phyloP scores from a whole-genome alignment of 495 filamentous ascomycete genomes.

The Melanomma pulvis-pyrius region DNA sequence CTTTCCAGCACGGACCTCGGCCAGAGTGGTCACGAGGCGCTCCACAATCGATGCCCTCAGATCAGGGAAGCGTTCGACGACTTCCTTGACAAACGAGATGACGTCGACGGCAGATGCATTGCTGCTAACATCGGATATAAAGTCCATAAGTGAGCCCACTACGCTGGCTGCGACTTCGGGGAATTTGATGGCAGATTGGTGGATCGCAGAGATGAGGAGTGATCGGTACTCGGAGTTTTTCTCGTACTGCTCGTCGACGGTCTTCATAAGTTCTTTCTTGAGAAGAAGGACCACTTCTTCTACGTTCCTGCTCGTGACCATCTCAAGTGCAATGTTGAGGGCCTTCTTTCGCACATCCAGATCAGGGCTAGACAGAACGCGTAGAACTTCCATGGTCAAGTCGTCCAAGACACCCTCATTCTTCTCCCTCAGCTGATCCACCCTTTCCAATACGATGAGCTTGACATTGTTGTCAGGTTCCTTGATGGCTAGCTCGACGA shows the following conservation, averaged over 20 bases:
- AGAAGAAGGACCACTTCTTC: slow-evolving; percentile 95
- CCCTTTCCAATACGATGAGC: slow-evolving; percentile 93
- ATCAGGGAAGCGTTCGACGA: slow-evolving; percentile 96
- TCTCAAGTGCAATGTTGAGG: slow-evolving; percentile 86
- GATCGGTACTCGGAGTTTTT: slow-evolving; percentile 97
- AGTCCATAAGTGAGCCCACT: slow-evolving; percentile 98
- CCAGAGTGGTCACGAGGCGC: slow-evolving; percentile 85
- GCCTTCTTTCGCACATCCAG: slow-evolving; percentile 95
- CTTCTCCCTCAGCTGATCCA: slow-evolving; percentile 85
- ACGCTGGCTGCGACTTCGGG: slow-evolving; percentile 97
- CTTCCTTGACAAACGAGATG: slow-evolving; percentile 97
- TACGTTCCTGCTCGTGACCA: slow-evolving; percentile 98
- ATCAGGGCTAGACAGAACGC: slow-evolving; percentile 94
- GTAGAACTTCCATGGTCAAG: slow-evolving; percentile 95
- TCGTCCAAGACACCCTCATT: slow-evolving; percentile 95
- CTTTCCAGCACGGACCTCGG: slow-evolving; percentile 94
- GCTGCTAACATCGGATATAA: slow-evolving; percentile 98
- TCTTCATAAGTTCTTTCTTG: slow-evolving; percentile 97
- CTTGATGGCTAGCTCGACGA: slow-evolving; percentile 94
- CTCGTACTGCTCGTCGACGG: slow-evolving; percentile 97
- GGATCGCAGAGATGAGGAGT: slow-evolving; percentile 93
- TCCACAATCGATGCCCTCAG: slow-evolving; percentile 83
- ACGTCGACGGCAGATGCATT: slow-evolving; percentile 96
- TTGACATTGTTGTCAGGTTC: slow-evolving; percentile 99
- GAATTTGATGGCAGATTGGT: slow-evolving; percentile 98